Evolutionary conservation across 208 protist species (phyloP).

Genomic region (Leishmania turanica): DNA sequence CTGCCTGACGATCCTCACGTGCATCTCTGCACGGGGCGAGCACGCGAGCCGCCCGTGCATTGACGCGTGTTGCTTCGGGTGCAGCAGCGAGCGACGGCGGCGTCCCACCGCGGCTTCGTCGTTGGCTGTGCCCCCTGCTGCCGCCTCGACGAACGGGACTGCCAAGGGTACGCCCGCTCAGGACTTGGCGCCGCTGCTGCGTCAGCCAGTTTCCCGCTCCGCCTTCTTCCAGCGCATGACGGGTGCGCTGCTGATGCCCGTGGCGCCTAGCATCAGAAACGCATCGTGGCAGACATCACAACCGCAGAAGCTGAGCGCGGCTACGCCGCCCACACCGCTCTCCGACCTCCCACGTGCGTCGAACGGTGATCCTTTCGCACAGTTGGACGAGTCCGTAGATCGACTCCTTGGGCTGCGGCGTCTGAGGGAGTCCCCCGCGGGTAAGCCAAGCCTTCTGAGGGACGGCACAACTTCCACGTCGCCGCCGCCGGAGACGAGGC

Average conservation of each 20-base stretch:
- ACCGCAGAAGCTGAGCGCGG: not conserved
- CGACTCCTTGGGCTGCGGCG: not conserved
- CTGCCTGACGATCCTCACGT: conserved; percentile 17
- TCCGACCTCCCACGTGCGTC: not conserved
- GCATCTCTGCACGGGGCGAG: conserved; percentile 11
- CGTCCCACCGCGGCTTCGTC: not conserved
- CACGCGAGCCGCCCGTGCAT: conserved; percentile 24
- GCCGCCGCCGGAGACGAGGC: not conserved
- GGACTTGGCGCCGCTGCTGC: not conserved
- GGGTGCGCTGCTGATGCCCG: not conserved
- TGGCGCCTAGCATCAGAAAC: not conserved
- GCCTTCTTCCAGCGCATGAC: not conserved
- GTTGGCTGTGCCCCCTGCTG: not conserved
- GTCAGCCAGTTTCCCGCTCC: not conserved
- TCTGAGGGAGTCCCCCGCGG: not conserved
- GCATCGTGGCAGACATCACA: not conserved
- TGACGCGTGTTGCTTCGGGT: conserved; percentile 22
- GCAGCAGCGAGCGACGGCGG: conserved; percentile 2
- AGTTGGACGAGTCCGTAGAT: not conserved
- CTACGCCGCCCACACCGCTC: not conserved
- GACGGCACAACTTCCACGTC: not conserved
- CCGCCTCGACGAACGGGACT: not conserved
- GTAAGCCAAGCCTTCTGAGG: not conserved
- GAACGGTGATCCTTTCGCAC: not conserved
- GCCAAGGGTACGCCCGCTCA: not conserved